These are phyloP conservation scores for Erodium trifolium DNA, from an alignment of 441 rosid genomes.

Conservation along the genomic window DNA sequence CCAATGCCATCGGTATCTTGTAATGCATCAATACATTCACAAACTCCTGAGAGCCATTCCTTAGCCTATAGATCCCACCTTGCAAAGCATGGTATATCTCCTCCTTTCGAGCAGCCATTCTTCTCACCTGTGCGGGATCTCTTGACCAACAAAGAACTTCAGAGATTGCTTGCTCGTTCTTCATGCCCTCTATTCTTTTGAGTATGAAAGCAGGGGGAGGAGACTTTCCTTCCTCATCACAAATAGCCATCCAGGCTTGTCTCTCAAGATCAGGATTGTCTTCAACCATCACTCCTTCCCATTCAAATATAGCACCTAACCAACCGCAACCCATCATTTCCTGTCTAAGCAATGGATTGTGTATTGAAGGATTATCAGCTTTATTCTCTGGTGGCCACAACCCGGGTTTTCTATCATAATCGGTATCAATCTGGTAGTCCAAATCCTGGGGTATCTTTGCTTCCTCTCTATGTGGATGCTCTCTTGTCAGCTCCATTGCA, in stretches of 20 bases:
- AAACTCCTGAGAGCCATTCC: conserved; percentile 71
- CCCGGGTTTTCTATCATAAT: conserved; percentile 43
- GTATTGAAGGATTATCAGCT: conserved; percentile 74
- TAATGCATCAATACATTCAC: conserved; percentile 69
- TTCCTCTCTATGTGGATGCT: conserved; percentile 51
- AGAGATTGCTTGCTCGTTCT: conserved; percentile 85
- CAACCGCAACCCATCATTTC: conserved; percentile 98
- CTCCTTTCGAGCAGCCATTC: conserved; percentile 75
- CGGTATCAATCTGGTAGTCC: conserved; percentile 36
- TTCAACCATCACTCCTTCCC: conserved; percentile 91
- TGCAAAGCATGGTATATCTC: conserved; percentile 69
- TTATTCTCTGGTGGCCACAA: conserved; percentile 80
- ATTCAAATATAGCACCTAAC: conserved; percentile 92
- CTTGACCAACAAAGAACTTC: conserved; percentile 96
- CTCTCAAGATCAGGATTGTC: conserved; percentile 72
- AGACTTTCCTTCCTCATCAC: conserved; percentile 81
- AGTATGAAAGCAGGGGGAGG: conserved; percentile 71
- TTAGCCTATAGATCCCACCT: conserved; percentile 63
- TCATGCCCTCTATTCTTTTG: conserved; percentile 78
- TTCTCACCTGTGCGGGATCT: conserved; percentile 55
- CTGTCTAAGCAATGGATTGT: conserved; percentile 78
- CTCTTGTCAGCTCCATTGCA: conserved; percentile 65
- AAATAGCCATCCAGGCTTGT: conserved; percentile 77
- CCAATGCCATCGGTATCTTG: conserved; percentile 94
- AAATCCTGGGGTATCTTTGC: conserved; percentile 40